These are phyloP conservation scores for Penicillium cinerascens DNA, from an alignment of 495 filamentous ascomycete species.

Conservation along the genomic window DNA sequence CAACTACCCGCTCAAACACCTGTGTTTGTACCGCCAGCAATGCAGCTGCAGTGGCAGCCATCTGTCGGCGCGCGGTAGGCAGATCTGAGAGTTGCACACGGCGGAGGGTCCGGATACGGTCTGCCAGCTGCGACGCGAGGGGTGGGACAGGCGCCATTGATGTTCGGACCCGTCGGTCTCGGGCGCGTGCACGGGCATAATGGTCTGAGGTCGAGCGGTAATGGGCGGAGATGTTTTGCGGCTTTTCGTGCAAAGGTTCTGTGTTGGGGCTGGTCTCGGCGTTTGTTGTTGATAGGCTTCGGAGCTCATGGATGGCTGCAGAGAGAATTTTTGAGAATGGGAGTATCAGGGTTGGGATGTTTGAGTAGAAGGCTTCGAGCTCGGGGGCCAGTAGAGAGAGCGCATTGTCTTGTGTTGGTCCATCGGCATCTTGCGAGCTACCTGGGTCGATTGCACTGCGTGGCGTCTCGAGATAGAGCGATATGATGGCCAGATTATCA, in stretches of 20 bases:
- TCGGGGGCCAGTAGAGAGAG: constrained; percentile 36
- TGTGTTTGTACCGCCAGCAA: constrained; percentile 31
- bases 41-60: constrained; percentile 38
- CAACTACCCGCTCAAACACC: constrained; percentile 39
- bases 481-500: constrained; percentile 35
- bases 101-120: constrained; percentile 28
- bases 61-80: constrained; percentile 29
- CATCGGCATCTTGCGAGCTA: constrained; percentile 9
- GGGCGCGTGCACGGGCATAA: constrained; percentile 23
- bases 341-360: constrained; percentile 26
- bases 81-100: constrained; percentile 30
- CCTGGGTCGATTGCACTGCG: constrained; percentile 22
- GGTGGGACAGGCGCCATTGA: constrained; percentile 21
- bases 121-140: constrained; percentile 26
- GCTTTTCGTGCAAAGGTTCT: background rate
- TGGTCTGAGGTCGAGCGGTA: constrained; percentile 13
- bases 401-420: constrained; percentile 16
- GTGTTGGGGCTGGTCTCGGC: background rate
- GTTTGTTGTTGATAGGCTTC: constrained; percentile 17
- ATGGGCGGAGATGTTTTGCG: constrained; percentile 1
- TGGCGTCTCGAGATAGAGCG: constrained; percentile 38
- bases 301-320: constrained; percentile 26
- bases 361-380: constrained; percentile 36
- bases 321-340: constrained; percentile 29
- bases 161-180: constrained; percentile 27